Percentiles rank a stretch among this genome's conserved stretches.
These are phyloP conservation scores for Basipetospora chlamydospora DNA, from an alignment of 2,329 filamentous ascomycete species.

Conservation along the genomic window DNA sequence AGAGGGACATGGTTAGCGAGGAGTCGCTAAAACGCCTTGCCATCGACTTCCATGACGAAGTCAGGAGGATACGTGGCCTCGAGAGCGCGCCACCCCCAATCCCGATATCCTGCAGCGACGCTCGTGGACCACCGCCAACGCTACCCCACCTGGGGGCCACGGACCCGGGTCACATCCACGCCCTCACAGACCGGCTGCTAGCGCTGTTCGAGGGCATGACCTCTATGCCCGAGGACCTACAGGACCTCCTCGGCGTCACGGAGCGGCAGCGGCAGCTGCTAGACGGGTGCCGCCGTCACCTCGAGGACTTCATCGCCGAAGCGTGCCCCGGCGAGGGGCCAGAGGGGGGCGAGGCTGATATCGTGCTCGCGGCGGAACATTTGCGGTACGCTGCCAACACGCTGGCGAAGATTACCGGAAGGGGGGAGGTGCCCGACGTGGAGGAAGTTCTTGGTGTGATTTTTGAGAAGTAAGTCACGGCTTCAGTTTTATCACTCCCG, in stretches of 20 bases:
- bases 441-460: slow-evolving; percentile 94
- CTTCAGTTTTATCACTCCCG: too few species aligned
- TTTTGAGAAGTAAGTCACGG: slow-evolving; percentile 79
- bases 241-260: slow-evolving; percentile 79
- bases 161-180: slow-evolving; percentile 52
- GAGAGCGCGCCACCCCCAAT: slow-evolving; percentile 12
- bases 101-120: slow-evolving; percentile 58
- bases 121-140: too few species aligned
- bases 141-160: slow-evolving; percentile 9
- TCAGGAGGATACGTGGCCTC: not conserved
- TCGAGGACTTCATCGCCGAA: slow-evolving; percentile 58
- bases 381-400: slow-evolving; percentile 66
- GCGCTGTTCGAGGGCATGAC: slow-evolving; percentile 58
- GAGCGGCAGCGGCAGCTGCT: slow-evolving; percentile 78
- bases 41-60: slow-evolving; percentile 19
- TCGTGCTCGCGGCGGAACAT: slow-evolving; percentile 82
- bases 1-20: slow-evolving; percentile 34
- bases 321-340: slow-evolving; percentile 24
- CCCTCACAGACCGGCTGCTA: slow-evolving; percentile 54
- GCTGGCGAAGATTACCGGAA: slow-evolving; percentile 77
- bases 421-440: slow-evolving; percentile 73
- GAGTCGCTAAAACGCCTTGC: slow-evolving; percentile 23
- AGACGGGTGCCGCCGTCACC: slow-evolving; percentile 52
- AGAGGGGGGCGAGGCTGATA: slow-evolving; percentile 52
- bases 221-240: slow-evolving; percentile 51